Conservation (phyloP, 2,329 filamentous ascomycete species). For the Monosporascus sp. region DNA sequence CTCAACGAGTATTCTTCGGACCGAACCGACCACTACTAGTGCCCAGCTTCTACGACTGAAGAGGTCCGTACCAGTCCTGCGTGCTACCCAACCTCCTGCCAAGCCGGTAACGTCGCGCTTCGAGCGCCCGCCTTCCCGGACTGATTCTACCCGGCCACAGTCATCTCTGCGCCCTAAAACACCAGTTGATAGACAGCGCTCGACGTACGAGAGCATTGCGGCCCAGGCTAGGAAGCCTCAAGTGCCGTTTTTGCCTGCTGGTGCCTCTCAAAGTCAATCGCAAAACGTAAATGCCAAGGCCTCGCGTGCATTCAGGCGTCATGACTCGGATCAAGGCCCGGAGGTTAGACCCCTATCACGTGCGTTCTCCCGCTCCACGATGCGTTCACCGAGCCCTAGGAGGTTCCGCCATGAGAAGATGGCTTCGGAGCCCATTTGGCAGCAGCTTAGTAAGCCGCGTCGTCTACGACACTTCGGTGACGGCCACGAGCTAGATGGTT, state of each 20-base stretch:
- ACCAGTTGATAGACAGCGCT: conserved; percentile 58
- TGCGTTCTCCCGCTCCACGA: conserved; percentile 50
- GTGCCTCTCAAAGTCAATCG: conserved; percentile 66
- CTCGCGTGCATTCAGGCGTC: conserved; percentile 67
- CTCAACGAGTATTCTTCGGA: conserved; percentile 49
- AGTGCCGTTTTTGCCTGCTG: conserved; percentile 74
- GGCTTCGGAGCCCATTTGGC: conserved; percentile 46
- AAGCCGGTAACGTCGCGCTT: conserved; percentile 43
- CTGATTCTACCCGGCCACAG: conserved; percentile 45
- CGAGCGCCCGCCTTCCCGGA: conserved; percentile 57
- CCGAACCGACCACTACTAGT: conserved; percentile 59
- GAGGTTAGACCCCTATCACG: conserved; percentile 55
- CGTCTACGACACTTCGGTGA: conserved; percentile 76
- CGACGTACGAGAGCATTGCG: conserved; percentile 45
- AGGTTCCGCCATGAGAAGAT: conserved; percentile 38
- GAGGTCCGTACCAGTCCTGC: conserved; percentile 58
- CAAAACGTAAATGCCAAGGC: conserved; percentile 72
- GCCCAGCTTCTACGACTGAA: conserved; percentile 62
- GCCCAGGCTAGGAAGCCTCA: conserved; percentile 54
- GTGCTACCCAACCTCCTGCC: conserved; percentile 43
- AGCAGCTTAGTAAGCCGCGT: conserved; percentile 68
- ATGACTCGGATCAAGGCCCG: conserved; percentile 70
- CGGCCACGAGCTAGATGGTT: conserved; percentile 84
- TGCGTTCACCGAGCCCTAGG: conserved; percentile 57
- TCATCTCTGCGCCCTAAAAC: conserved; percentile 61